phyloP scores from a whole-genome alignment of 495 filamentous ascomycete species.

The Aspergillus sparsus region DNA sequence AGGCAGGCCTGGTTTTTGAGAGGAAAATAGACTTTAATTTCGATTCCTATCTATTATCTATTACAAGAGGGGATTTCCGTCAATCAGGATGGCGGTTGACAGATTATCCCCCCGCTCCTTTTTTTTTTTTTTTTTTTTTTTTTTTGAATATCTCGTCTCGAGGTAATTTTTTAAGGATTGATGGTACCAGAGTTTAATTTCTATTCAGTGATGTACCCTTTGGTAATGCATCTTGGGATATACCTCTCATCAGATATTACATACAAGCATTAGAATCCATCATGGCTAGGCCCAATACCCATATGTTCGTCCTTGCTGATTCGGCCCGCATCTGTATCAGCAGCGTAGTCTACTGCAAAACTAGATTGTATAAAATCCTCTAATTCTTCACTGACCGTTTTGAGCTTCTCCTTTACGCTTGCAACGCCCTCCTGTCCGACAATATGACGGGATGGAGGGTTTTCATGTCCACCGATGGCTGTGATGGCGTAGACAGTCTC shows the following conservation, averaged over 20 bases:
- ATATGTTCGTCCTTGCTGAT: constrained; percentile 28
- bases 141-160: neutral
- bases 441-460: constrained; percentile 91
- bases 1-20: constrained; percentile 47
- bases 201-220: neutral
- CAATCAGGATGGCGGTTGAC: neutral
- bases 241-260: constrained; percentile 7
- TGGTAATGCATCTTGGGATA: neutral
- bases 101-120: no score
- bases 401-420: constrained; percentile 92
- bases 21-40: constrained; percentile 14
- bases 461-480: constrained; percentile 91
- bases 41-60: neutral
- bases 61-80: neutral
- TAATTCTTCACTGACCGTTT: constrained; percentile 92
- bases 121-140: constrained; percentile 1
- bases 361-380: constrained; percentile 95
- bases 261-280: constrained; percentile 15
- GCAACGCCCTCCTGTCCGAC: constrained; percentile 88
- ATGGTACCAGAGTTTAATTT: no score
- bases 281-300: constrained; percentile 18
- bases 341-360: constrained; percentile 73
- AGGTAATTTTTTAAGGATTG: no score
- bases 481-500: constrained; percentile 92
- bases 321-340: constrained; percentile 34